Percentiles rank a stretch among this genome's conserved stretches.
Conservation (phyloP, 164 flowering plant genomes). For the Aristolochia californica region DNA sequence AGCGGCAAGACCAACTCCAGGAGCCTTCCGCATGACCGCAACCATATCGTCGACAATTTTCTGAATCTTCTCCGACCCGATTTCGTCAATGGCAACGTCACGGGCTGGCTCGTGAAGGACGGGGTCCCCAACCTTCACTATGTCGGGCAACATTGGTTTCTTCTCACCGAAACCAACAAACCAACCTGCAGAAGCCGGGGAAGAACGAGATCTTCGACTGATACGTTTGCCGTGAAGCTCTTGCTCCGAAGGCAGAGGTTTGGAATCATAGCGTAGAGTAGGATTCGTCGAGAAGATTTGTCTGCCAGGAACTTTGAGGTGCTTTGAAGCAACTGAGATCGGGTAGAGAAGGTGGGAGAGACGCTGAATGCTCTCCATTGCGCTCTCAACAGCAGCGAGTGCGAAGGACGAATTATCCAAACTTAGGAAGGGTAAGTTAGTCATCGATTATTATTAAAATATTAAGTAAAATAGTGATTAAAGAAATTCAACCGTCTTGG, state of each 20-base stretch:
- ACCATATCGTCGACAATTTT: slow-evolving; percentile 81
- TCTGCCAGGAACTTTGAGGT: background rate
- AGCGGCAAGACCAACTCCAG: slow-evolving; percentile 98
- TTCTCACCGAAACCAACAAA: slow-evolving; percentile 54
- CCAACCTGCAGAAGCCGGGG: slow-evolving; percentile 57
- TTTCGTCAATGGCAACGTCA: slow-evolving; percentile 53
- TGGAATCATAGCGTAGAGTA: background rate
- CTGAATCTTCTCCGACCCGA: slow-evolving; percentile 72
- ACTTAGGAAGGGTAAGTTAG: no score
- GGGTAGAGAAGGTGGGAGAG: background rate
- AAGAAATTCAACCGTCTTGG: no score
- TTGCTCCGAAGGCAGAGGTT: background rate
- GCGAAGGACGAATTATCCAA: no score
- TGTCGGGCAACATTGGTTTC: slow-evolving; percentile 39
- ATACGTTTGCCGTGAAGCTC: slow-evolving; percentile 8
- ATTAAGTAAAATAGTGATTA: no score
- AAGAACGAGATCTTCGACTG: slow-evolving; percentile 12
- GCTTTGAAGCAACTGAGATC: background rate
- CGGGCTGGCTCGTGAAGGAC: slow-evolving; percentile 80
- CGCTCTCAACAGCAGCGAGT: background rate
- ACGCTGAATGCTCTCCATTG: background rate
- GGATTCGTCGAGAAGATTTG: background rate
- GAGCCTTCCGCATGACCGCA: slow-evolving; percentile 63
- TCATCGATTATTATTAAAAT: no score
- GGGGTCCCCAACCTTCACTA: slow-evolving; percentile 88